Evolutionary conservation across 441 rosid species (phyloP), one percentile per base, ranked within the genome.

Genomic region (Gossypium gossypioides): DNA sequence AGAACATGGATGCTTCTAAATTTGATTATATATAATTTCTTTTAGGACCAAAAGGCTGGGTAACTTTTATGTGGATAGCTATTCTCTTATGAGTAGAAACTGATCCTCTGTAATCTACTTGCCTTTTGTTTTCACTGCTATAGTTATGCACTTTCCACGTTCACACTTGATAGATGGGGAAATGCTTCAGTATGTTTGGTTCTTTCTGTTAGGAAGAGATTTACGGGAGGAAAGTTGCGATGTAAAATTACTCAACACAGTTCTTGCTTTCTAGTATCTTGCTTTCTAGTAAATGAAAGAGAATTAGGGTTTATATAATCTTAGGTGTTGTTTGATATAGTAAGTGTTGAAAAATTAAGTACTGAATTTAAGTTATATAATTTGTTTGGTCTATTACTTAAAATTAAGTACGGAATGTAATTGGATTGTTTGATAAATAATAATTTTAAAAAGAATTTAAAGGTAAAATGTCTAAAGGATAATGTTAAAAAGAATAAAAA

Each of bases 1-100:
- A 66, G 66, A 72, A 55, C 32, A 55, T 52, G 25, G 54, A 72
- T 70, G 40, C 4, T 7, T 55, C 6, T 32, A 24, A 64, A 58
- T 12, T 44, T 24, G 32, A 44, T 44, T 65, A 18, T 4, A 19
- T 40, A 3, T 64, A 10, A 44, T 5, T 4, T 44, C 29, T 65
- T 62, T 65, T 65, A 44, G 46, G 55, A 46, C n/a, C 56, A 46
- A 65, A 65, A 44, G 54, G 24, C 34, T 5, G 16, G 37, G 34
- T 42, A 44, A 24, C 12, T 44, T 60, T 64, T 64, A 44, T 42
- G 19, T 44, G 32, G 34, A 65, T 44, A 44, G 55, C 55, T 44
- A 22, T 65, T 65, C 55, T 44, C 10, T 19, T 21, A 55, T 9
- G 46, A 40, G 46, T 40, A 40, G 46, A 40, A 9, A 9, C 46